phyloP scores from a whole-genome alignment of 1,284 basidiomycete genomes.

The Agroathelia rolfsii region DNA sequence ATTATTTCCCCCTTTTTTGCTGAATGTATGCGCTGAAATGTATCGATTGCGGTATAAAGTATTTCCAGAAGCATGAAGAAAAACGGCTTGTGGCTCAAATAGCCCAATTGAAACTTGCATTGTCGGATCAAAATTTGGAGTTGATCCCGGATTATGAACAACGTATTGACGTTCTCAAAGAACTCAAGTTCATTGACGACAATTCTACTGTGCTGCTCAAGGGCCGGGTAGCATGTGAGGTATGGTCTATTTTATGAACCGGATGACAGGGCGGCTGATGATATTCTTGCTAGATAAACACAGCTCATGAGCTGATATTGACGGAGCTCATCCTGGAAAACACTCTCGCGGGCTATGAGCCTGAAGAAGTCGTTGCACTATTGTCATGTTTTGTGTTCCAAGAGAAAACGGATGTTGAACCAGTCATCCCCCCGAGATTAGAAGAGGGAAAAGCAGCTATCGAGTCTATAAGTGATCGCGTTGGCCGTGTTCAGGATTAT shows the following conservation, averaged over 20 bases:
- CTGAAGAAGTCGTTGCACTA: constrained; percentile 95
- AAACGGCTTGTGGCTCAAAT: constrained; percentile 70
- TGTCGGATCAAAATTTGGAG: constrained; percentile 96
- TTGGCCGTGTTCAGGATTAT: constrained; percentile 70
- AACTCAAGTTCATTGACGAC: constrained; percentile 87
- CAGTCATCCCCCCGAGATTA: constrained; percentile 69
- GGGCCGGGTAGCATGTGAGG: constrained; percentile 96
- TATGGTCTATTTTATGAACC: constrained; percentile 20
- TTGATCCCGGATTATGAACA: constrained; percentile 96
- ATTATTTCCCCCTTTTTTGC: constrained; percentile 6
- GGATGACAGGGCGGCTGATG: not conserved
- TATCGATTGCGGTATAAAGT: constrained; percentile 37
- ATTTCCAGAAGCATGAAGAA: constrained; percentile 62
- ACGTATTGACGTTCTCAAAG: constrained; percentile 83
- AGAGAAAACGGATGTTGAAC: constrained; percentile 89
- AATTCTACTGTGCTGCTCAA: constrained; percentile 93
- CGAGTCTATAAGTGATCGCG: constrained; percentile 71
- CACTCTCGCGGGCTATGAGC: constrained; percentile 80
- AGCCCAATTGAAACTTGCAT: constrained; percentile 62
- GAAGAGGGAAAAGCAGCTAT: constrained; percentile 76
- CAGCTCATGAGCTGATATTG: constrained; percentile 88
- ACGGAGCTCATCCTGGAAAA: constrained; percentile 98
- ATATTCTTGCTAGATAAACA: constrained; percentile 70
- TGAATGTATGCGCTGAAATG: constrained; percentile 4
- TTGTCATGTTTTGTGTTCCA: constrained; percentile 96